Percentiles rank a stretch among this genome's conserved stretches.
Evolutionary conservation across 768 basidiomycete genomes (phyloP).

Genomic region (Suillus lakei): DNA sequence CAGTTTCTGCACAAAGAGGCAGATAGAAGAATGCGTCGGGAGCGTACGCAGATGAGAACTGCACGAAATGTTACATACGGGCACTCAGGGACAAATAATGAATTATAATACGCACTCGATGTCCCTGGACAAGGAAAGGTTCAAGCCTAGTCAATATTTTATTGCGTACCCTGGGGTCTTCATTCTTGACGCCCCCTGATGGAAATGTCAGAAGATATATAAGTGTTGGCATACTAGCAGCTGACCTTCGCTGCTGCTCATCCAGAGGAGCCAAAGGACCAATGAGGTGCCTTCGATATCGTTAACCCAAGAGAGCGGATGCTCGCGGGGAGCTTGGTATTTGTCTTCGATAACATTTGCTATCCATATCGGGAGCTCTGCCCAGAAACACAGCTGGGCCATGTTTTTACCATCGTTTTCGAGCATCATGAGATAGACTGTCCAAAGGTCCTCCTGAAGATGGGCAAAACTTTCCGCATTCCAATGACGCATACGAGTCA

Average conservation of each 20-base stretch:
- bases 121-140: slow-evolving; percentile 46
- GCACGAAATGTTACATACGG: slow-evolving; percentile 12
- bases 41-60: slow-evolving; percentile 49
- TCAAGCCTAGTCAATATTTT: slow-evolving; percentile 38
- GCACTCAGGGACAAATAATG: neutral
- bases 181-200: slow-evolving; percentile 38
- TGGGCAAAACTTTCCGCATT: slow-evolving; percentile 16
- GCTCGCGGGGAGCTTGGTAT: slow-evolving; percentile 23
- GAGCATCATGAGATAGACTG: slow-evolving; percentile 54
- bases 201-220: slow-evolving; percentile 18
- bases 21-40: slow-evolving; percentile 50
- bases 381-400: slow-evolving; percentile 48
- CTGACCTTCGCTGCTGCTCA: slow-evolving; percentile 46
- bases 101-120: slow-evolving; percentile 36
- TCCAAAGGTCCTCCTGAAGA: slow-evolving; percentile 53
- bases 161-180: slow-evolving; percentile 32
- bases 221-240: slow-evolving; percentile 6
- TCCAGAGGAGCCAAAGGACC: slow-evolving; percentile 52
- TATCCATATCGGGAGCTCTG: slow-evolving; percentile 36
- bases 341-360: slow-evolving; percentile 19
- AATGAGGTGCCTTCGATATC: slow-evolving; percentile 45
- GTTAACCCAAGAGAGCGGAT: slow-evolving; percentile 15
- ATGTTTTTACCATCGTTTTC: slow-evolving; percentile 57
- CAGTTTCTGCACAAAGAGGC: slow-evolving; percentile 38
- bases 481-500: slow-evolving; percentile 45